Conservation (phyloP, 2,329 filamentous ascomycete genomes). For the Fusarium mexicanum region DNA sequence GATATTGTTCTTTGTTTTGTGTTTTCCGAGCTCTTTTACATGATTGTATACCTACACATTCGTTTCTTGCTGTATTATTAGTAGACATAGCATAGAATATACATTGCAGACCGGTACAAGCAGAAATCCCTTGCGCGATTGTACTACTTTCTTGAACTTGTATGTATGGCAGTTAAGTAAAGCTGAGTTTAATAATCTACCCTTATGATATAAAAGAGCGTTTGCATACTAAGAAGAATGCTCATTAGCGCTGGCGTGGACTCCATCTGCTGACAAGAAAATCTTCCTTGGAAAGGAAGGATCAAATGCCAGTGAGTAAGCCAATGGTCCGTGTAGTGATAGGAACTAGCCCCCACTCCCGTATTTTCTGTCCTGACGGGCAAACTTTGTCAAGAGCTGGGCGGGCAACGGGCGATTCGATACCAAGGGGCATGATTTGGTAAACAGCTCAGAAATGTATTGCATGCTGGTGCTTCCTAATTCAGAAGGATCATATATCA, state of each 20-base stretch:
- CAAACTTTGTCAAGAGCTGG: background rate
- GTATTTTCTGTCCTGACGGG: background rate
- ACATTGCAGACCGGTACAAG: too few relatives aligned
- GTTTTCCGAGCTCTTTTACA: too few relatives aligned
- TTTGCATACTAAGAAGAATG: background rate
- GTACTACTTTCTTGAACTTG: too few relatives aligned
- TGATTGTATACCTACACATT: background rate
- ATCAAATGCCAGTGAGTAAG: background rate
- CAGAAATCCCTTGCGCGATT: rapidly evolving
- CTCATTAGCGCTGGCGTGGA: background rate
- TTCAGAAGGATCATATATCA: background rate
- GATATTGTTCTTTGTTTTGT: background rate
- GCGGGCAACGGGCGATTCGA: too few relatives aligned
- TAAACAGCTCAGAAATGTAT: background rate
- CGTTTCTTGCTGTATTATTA: background rate
- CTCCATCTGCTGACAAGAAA: rapidly evolving
- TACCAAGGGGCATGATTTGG: background rate
- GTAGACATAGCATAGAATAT: background rate
- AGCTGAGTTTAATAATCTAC: rapidly evolving
- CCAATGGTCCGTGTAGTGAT: background rate
- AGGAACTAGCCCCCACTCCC: background rate
- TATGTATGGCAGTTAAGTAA: too few relatives aligned
- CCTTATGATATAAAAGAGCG: too few relatives aligned
- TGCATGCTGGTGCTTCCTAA: background rate
- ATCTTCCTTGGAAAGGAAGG: background rate